Base-by-base conservation (phyloP, 306 rosid genomes). In the Casuarina glauca region DNA sequence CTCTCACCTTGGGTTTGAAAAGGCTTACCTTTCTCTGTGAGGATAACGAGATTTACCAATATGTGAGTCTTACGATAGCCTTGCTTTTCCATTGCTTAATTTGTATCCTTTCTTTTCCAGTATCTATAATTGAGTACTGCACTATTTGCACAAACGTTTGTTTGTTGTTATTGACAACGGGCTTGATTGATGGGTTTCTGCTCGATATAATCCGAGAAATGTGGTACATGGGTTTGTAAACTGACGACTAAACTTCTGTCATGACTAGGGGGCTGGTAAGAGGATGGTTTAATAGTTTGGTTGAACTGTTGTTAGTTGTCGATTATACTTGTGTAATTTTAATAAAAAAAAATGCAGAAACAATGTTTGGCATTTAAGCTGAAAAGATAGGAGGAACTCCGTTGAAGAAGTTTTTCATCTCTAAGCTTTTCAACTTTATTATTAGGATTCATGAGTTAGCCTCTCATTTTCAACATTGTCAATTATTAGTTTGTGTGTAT, bases 1-100 rank as follows among this genome's bases (percentile, higher is more conserved):
- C 92, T 48, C 36, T 82, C 44, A 70, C 74, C 74, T 78, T 93
- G 87, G 87, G 75, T 36, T 82, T 93, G 87, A 73, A 76, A 58
- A 82, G 83, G n/a, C 6, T 93, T 8, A 32, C 7, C 5, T 74
- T 67, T 63, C 83, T 8, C 73, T 79, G 87, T 62, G 91, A 90
- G 67, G 75, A 78, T 69, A 54, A 60, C 78, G 82, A 88, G 0
- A 76, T 91, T 20, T 82, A 50, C 67, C 89, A 88, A 73, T 78
- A 51, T 75, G 97, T 91, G 81, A 86, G 97, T 74, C 17, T 54
- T 32, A 62, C 32, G 1, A 26, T 26, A 26, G 32, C 32, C 32
- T 26, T 26, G 32, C 32, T 26, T 26, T 26, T 26, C 32, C 32
- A 26, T 26, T 26, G 32, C 32, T 26, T 1, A 26, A 26, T 26